phyloP scores from a whole-genome alignment of 192 early-diverging fungal species.

The Diversispora eburnea region DNA sequence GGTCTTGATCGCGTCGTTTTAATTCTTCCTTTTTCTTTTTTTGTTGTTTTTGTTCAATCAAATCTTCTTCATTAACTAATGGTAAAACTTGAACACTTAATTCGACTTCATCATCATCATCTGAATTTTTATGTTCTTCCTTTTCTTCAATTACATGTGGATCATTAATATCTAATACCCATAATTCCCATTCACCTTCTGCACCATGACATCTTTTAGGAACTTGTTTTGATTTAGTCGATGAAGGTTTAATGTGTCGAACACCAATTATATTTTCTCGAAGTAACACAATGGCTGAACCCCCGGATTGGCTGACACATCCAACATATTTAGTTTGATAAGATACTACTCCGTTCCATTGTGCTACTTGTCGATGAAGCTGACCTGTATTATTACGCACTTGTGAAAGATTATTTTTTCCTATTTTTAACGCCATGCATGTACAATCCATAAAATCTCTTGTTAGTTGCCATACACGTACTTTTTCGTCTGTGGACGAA shows the following conservation, averaged over 20 bases:
- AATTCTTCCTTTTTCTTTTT: conserved; percentile 5
- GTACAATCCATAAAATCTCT: conserved; percentile 25
- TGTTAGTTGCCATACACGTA: conserved; percentile 17
- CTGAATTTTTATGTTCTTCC: background rate
- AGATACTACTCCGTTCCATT: conserved; percentile 23
- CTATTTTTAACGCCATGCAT: conserved; percentile 10
- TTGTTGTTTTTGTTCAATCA: conserved; percentile 1
- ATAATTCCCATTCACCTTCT: conserved; percentile 30
- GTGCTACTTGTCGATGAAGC: conserved; percentile 6
- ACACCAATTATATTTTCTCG: conserved; percentile 22
- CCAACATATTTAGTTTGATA: conserved; percentile 23
- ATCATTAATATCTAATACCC: conserved; percentile 22
- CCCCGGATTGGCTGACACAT: conserved; percentile 10
- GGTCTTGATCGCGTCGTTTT: background rate
- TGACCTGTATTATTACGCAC: background rate
- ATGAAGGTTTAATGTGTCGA: background rate
- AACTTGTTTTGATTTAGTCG: background rate
- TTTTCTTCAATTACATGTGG: background rate
- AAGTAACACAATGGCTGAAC: conserved; percentile 19
- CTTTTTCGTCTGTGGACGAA: conserved; percentile 22
- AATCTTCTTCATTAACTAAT: conserved; percentile 23
- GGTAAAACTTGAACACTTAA: conserved; percentile 5
- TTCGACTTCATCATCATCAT: background rate
- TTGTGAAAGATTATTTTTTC: background rate
- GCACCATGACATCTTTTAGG: background rate